Base-by-base conservation (phyloP, 2,329 filamentous ascomycete genomes). In the Kalmusia sp. region DNA sequence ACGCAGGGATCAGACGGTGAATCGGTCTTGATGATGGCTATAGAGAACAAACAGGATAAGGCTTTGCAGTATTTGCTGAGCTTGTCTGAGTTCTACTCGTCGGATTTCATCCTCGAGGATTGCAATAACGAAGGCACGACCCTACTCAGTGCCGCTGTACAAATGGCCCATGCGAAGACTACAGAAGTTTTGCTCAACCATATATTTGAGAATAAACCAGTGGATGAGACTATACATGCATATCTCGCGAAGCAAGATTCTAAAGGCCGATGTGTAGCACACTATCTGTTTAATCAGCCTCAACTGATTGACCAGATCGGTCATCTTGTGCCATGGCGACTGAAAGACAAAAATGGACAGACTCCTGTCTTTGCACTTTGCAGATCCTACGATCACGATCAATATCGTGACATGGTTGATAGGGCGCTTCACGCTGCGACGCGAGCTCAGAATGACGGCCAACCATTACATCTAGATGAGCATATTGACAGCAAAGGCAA, bases 341-440 rank as follows among this genome's bases (percentile, higher is more conserved):
- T 96, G 73, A 92, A 89, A 62, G 95, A 99, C 74, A 96, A 92
- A 72, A 97, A 98, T 69, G 95, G 95, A 0, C 95, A 98, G 75
- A 99, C 96, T n/a, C 96, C 95, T 1, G 79, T 99, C 7, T 98
- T 99, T 72, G 95, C 95, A 2, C 81, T 98, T 1, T 98, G 93
- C 72, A 87, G 95, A 63, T 98, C 92, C 0, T 99, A 99, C 68
- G 95, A 99, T 69, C 92, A 99, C 72, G 83, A 87, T 1, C 83
- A 93, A 62, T 99, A 99, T 74, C 84, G 86, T 48, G 79, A 82
- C 40, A 98, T 99, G 95, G 91, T 99, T 0, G 87, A 90, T 61
- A 84, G 87, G 54, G 95, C 90, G 4, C 79, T 99, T 31, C 81
- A 86, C 27, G 86, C 89, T 38, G 92, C 95, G 2, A 88, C 87